Percentiles rank a stretch among this genome's conserved stretches.
Conservation (phyloP, 129 eudicot genomes). For the Smallanthus sonchifolius region DNA sequence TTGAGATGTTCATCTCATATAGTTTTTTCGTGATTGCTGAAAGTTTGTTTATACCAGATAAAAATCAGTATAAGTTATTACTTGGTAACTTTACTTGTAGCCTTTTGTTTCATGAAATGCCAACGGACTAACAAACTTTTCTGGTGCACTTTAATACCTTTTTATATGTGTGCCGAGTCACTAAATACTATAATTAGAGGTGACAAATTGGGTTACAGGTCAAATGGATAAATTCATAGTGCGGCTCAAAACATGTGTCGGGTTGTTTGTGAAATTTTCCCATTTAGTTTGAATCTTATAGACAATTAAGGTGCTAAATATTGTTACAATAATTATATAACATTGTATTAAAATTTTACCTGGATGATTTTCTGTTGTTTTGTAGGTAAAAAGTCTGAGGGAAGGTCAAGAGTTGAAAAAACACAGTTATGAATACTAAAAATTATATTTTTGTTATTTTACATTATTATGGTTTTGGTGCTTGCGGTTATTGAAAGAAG, state of each 20-base stretch:
- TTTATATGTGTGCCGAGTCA: too few relatives aligned
- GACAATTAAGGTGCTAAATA: background rate
- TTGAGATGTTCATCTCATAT: background rate
- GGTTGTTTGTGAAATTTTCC: background rate
- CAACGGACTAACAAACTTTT: background rate
- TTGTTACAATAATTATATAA: background rate
- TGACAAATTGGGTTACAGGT: background rate
- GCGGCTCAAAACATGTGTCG: background rate
- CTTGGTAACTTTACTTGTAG: background rate
- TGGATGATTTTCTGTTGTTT: constrained; percentile 1
- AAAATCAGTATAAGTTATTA: background rate
- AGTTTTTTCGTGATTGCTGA: background rate
- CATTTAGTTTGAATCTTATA: background rate
- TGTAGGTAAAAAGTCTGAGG: constrained; percentile 77
- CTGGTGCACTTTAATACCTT: too few relatives aligned
- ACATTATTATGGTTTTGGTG: too few relatives aligned
- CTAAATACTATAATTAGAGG: background rate
- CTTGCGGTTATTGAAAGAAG: too few relatives aligned
- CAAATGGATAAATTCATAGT: background rate
- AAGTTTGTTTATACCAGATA: background rate
- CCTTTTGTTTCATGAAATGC: background rate
- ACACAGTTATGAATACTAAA: too few relatives aligned
- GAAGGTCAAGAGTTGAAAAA: constrained; percentile 77
- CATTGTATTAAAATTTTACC: background rate
- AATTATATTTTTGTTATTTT: too few relatives aligned